These are phyloP conservation scores for Pyricularia sp. DNA, from an alignment of 2,329 filamentous ascomycete species.

Conservation along the genomic window DNA sequence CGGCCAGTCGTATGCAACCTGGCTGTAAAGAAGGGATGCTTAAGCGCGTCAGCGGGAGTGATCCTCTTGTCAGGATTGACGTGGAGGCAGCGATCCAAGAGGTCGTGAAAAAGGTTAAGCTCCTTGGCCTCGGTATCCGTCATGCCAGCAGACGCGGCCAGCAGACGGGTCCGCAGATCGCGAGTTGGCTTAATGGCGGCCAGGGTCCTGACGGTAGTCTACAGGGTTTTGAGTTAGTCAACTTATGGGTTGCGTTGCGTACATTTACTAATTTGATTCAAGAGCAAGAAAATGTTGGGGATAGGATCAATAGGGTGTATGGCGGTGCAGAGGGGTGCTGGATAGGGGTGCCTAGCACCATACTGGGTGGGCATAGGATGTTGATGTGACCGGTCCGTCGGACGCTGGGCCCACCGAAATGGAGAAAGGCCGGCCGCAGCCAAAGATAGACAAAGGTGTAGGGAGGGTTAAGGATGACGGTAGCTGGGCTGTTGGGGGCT, in stretches of 20 bases:
- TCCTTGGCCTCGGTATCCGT: constrained; percentile 63
- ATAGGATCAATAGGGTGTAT: background rate
- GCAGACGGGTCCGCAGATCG: constrained; percentile 69
- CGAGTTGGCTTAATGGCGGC: constrained; percentile 62
- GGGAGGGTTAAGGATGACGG: background rate
- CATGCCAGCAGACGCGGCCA: constrained; percentile 61
- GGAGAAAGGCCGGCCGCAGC: background rate
- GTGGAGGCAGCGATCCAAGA: constrained; percentile 76
- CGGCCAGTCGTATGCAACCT: constrained; percentile 14
- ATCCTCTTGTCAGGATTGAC: constrained; percentile 89
- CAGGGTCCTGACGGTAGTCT: constrained; percentile 57
- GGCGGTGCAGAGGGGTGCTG: background rate
- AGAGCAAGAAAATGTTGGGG: background rate
- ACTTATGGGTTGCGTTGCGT: background rate
- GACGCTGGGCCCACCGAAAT: background rate
- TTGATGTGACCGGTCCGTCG: background rate
- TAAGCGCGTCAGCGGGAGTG: constrained; percentile 72
- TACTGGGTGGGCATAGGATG: background rate
- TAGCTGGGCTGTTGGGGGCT: background rate
- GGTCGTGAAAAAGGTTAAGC: constrained; percentile 69
- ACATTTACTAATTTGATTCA: constrained; percentile 1
- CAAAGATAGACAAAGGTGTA: background rate
- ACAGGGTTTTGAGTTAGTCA: constrained; percentile 6
- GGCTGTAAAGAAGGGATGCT: constrained; percentile 70
- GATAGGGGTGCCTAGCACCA: background rate